phyloP scores from a whole-genome alignment of 257 asterid species.

The Datura wrightii region DNA sequence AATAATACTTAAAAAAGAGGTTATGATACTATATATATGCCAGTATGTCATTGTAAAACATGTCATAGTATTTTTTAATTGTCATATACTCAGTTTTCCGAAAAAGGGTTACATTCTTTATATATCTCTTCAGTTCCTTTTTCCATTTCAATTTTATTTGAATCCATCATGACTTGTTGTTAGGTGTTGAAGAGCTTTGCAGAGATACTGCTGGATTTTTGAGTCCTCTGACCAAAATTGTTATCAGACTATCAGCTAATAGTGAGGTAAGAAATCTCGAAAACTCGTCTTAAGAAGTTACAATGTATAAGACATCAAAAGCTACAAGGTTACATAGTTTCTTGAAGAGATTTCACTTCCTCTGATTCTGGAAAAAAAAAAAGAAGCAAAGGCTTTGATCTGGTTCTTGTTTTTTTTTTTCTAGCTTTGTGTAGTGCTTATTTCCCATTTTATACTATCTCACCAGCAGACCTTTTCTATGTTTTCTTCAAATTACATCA shows the following conservation, averaged over 20 bases:
- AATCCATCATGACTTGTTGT: background rate
- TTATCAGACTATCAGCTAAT: background rate
- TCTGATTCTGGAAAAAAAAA: background rate
- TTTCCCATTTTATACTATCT: background rate
- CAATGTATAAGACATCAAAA: background rate
- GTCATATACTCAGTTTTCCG: background rate
- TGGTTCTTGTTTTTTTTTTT: background rate
- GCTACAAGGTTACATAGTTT: background rate
- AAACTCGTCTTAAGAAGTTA: background rate
- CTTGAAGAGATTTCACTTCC: background rate
- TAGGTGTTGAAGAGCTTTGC: background rate
- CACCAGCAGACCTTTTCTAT: background rate
- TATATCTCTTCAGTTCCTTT: background rate
- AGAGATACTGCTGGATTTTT: background rate
- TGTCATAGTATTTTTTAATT: background rate
- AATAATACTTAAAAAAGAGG: background rate
- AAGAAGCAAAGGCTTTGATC: background rate
- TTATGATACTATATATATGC: background rate
- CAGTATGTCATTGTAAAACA: too few species aligned
- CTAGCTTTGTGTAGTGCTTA: background rate
- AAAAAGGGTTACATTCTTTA: background rate
- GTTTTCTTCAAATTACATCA: background rate
- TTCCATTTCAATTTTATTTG: background rate
- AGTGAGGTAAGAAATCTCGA: conserved; percentile 9
- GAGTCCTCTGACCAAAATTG: background rate